These are phyloP conservation scores for Phytophthora pistaciae DNA, from an alignment of 352 stramenopile genomes.

Conservation along the genomic window DNA sequence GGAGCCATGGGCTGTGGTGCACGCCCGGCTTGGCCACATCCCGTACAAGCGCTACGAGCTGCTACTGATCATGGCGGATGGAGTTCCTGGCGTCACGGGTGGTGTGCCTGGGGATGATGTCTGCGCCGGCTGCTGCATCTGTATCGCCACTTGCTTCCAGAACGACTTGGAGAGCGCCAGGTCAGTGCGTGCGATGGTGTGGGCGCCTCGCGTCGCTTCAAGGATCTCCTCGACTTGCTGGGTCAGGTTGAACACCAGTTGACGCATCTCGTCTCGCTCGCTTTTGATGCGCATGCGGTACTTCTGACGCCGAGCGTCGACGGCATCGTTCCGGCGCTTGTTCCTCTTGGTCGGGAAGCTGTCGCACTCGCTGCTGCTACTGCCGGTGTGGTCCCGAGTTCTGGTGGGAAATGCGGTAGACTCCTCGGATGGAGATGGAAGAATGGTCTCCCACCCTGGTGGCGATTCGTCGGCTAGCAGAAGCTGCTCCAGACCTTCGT, in stretches of 20 bases:
- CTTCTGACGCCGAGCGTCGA: neutral
- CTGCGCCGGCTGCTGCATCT: too few relatives aligned
- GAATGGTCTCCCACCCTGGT: neutral
- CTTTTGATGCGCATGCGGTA: neutral
- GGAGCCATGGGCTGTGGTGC: too few relatives aligned
- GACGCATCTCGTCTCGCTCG: neutral
- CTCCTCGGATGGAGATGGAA: neutral
- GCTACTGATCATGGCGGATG: too few relatives aligned
- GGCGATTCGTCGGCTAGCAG: too few relatives aligned
- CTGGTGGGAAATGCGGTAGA: neutral
- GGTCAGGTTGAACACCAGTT: neutral
- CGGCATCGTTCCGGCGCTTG: neutral
- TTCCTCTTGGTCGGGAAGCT: neutral
- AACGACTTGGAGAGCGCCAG: neutral
- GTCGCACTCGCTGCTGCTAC: neutral
- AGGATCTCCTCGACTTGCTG: neutral
- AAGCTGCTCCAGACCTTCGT: too few relatives aligned
- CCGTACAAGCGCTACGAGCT: too few relatives aligned
- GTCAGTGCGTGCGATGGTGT: neutral
- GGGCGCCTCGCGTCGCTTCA: neutral
- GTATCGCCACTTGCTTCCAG: neutral
- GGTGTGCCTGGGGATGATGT: too few relatives aligned
- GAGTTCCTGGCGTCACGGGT: too few relatives aligned
- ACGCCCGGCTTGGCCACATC: too few relatives aligned
- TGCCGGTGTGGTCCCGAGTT: neutral